Evolutionary conservation across 2,329 filamentous ascomycete species (phyloP), one percentile per base, ranked within the genome.

Genomic region (Macroventuria anomochaeta): DNA sequence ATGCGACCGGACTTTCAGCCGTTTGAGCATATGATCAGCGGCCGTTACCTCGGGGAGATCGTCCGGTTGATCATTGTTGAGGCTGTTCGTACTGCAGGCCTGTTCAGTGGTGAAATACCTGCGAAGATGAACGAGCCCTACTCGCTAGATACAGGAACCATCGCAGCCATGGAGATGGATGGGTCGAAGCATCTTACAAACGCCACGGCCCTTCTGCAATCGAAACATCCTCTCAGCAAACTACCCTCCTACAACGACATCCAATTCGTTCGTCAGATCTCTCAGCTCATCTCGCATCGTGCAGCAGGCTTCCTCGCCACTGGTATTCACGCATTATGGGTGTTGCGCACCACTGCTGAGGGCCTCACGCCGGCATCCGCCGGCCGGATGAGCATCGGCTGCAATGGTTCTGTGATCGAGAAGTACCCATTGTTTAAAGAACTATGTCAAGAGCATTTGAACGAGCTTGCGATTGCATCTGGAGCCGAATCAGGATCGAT

Each of bases 351-450:
- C 32, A 75, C 78, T 13, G 75, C 76, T 7, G 83, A 85, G 59
- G 77, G 72, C 11, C 47, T 78, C 11, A 62, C 68, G 5, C 70
- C 74, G 17, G 56, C 68, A 33, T 61, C 65, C 15, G 70, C 69
- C 7, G 75, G 69, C 18, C 71, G 69, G 54, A 71, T 79, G 46
- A 77, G 77, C 33, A 78, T 93, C n/a, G 88, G 88, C 3, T 93
- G 88, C 74, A 92, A 91, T 67, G 90, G 90, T 37, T 89, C 87
- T 23, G 88, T 93, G 42, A 86, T 93, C 44, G 89, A 93, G 74
- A 87, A 88, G 63, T 93, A 93, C 67, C 89, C 90, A 0, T 77
- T 79, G 7, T 93, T 91, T 71, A 78, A 83, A 18, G 74, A 73
- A 26, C 80, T 77, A 34, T 87, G 86, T 65, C 89, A 93, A 70